phyloP scores from a whole-genome alignment of 768 basidiomycete species.

The Boletellus ananiceps region DNA sequence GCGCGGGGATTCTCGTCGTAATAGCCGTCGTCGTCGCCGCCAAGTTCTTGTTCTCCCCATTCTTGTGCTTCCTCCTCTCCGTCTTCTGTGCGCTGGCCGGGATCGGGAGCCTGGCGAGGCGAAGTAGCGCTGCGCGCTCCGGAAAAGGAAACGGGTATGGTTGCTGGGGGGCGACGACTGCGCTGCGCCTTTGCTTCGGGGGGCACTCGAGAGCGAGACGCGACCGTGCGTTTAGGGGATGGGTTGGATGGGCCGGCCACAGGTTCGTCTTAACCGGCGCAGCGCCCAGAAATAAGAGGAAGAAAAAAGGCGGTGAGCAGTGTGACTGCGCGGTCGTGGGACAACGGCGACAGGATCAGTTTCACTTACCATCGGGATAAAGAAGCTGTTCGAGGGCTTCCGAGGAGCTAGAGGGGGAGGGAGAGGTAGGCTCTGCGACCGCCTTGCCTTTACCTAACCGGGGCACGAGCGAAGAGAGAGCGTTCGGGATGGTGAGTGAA shows the following conservation, averaged over 20 bases:
- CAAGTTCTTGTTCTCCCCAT: background rate
- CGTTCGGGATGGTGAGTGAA: background rate
- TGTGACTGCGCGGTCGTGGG: background rate
- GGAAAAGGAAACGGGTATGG: background rate
- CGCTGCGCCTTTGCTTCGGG: background rate
- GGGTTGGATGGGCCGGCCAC: background rate
- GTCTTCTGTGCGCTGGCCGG: constrained; percentile 5
- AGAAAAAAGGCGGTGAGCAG: background rate
- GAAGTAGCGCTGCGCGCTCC: background rate
- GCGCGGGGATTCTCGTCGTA: background rate
- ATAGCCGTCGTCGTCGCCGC: background rate
- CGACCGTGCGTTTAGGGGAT: background rate
- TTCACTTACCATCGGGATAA: constrained; percentile 5
- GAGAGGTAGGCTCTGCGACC: background rate
- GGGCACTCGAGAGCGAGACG: background rate
- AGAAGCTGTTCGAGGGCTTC: constrained; percentile 11
- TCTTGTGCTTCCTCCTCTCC: background rate
- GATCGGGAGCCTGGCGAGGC: background rate
- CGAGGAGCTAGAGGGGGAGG: constrained; percentile 5
- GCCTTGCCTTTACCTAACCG: constrained; percentile 6
- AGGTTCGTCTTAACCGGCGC: constrained; percentile 6
- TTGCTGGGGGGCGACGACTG: background rate
- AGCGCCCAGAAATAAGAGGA: background rate
- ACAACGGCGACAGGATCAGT: background rate
- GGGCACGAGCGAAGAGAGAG: background rate